Base-by-base conservation (phyloP, 768 basidiomycete species). In the Mycena albidolilacea region DNA sequence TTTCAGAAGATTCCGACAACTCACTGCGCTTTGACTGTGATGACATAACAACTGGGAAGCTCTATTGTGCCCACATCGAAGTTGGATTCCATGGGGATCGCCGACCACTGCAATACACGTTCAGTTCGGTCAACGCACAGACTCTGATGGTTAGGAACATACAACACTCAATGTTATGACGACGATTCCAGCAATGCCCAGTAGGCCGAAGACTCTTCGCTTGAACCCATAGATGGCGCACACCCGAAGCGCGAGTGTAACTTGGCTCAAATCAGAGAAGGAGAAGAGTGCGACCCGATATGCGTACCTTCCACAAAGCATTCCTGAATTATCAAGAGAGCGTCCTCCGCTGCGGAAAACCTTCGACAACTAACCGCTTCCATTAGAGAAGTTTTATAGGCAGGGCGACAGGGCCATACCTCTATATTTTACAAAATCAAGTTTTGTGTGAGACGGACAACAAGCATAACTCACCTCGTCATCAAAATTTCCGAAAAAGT, bases 171-270 rank as follows among this genome's bases (percentile, higher is more conserved):
- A 35, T 62, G 21, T 30, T 12, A 62, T 46, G 14, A 21, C 43
- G 21, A 62, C 30, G 41, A 62, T 35, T 44, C 2, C 61, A 23
- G 44, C 61, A 48, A 62, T 35, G 23, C 41, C 61, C 61, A 62
- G 30, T 10, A 35, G 21, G 21, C 21, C 61, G 61, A 62, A 62
- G 23, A 64, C 62, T 46, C 62, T 21, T 64, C 46, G 44, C 23
- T 50, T 64, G 46, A 64, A 64, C 15, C 62, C 62, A 38, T 64
- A 64, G 19, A 64, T 64, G 12, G 62, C 62, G 23, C 21, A 50
- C 35, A 64, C 62, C 62, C 62, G 62, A 48, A 50, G 23, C 23
- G 62, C 62, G 46, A 48, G 46, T 17, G 62, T 64, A 30, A 38
- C 62, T 64, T 64, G 48, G 38, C 23, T 50, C 6, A 50, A 38